Evolutionary conservation across 805 yeast species (phyloP), one percentile per base, ranked within the genome.

Genomic region (Pichia thaimueangensis): DNA sequence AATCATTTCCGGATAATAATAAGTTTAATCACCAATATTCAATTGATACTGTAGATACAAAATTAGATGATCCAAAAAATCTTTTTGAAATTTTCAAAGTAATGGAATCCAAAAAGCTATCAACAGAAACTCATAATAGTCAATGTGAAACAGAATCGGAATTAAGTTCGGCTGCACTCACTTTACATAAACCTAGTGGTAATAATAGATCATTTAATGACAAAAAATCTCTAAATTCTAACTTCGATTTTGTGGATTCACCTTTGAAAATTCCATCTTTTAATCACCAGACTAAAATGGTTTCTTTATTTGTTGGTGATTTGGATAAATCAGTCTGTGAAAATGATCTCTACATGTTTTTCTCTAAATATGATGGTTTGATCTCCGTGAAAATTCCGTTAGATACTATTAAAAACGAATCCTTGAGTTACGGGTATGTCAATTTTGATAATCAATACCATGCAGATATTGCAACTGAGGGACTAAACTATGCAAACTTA

Each of bases 401-500:
- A 42, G 76, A 77, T 50, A 71, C 75, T 21, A 62, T 64, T 25
- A 65, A 74, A n/a, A 73, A 73, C 20, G 62, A 69, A 37, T 75
- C 88, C 1, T 62, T 86, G 43, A 83, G 87, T 3, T 82, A 83
- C 59, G 93, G 87, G 0, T 84, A 82, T 56, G 78, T 82, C 16
- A 81, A 83, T 43, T 82, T 80, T 56, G 60, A 62, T 7, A 61
- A 58, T 5, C 65, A 67, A 34, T 53, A 60, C 9, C 81, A 75
- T 41, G 86, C 86, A 0, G 69, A 68, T 30, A 41, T 45, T 27
- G 87, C 86, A 3, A 65, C 76, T 37, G 79, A 74, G 36, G 69
- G 73, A 9, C 70, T 80, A 60, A 82, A 79, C 56, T 76, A 73
- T 50, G 65, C 66, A 4, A 51, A 51, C 0, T 49, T 76, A 0